Conservation (phyloP, 2,329 filamentous ascomycete species). For the Neofusicoccum ribis region DNA sequence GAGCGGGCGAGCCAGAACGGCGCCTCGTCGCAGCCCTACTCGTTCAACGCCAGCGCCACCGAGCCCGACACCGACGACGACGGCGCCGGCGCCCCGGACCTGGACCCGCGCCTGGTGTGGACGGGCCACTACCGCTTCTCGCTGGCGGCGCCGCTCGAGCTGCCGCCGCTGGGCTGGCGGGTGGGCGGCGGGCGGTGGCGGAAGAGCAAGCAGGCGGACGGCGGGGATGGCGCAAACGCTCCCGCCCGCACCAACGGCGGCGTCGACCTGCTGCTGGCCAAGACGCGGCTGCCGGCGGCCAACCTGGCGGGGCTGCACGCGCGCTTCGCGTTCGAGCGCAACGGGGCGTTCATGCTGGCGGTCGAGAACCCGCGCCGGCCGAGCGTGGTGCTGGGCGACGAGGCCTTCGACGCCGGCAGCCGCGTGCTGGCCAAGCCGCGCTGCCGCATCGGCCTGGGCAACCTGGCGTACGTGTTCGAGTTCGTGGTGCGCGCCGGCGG, state of each 20-base stretch:
- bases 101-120: slow-evolving; percentile 6
- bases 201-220: neutral
- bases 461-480: slow-evolving; percentile 11
- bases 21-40: neutral
- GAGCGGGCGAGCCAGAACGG: neutral
- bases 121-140: slow-evolving; percentile 10
- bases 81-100: neutral
- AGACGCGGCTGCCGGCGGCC: neutral
- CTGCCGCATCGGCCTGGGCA: neutral
- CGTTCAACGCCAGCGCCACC: neutral
- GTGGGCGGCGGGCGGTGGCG: neutral
- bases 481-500: neutral
- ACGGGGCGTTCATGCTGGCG: neutral
- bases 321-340: slow-evolving; percentile 1
- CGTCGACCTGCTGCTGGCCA: neutral
- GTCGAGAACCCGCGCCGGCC: slow-evolving; percentile 5
- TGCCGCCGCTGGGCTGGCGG: slow-evolving; percentile 5
- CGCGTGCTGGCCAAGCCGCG: neutral
- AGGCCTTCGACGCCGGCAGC: neutral
- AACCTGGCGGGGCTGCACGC: neutral
- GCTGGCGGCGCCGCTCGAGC: neutral
- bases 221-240: no score
- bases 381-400: neutral
- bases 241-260: neutral
- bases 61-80: slow-evolving; percentile 4